A percentile compares a stretch with the other conserved stretches of the same genome.
Conservation (phyloP, 768 basidiomycete genomes). For the Phlebiopsis flavidoalba region DNA sequence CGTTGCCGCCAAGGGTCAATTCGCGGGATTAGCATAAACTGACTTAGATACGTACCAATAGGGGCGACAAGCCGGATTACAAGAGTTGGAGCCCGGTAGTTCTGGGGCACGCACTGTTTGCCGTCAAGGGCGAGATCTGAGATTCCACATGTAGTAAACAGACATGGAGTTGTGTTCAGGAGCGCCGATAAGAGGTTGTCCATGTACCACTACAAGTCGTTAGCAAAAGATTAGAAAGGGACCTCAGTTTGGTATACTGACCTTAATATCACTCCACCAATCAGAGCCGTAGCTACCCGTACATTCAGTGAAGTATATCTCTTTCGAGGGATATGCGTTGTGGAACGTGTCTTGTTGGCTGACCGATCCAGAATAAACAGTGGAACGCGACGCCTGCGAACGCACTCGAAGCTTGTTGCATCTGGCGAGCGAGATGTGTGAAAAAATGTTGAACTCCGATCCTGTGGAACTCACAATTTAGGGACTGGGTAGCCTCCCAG, state of each 20-base stretch:
- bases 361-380: constrained; percentile 59
- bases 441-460: neutral
- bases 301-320: constrained; percentile 58
- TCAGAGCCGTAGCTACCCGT: constrained; percentile 59
- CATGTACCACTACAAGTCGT: constrained; percentile 55
- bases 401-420: constrained; percentile 49
- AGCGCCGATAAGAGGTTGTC: constrained; percentile 55
- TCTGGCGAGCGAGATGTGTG: constrained; percentile 24
- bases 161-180: constrained; percentile 36
- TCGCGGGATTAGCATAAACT: neutral
- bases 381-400: constrained; percentile 70
- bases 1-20: constrained; percentile 10
- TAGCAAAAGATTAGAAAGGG: too few relatives aligned
- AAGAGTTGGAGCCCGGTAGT: constrained; percentile 60
- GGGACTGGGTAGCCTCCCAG: constrained; percentile 57
- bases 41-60: constrained; percentile 23
- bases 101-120: constrained; percentile 58
- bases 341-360: constrained; percentile 53
- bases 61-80: constrained; percentile 61
- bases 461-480: constrained; percentile 33
- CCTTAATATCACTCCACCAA: constrained; percentile 82
- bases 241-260: constrained; percentile 17
- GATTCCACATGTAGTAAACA: constrained; percentile 57
- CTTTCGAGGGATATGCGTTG: constrained; percentile 50
- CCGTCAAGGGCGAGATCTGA: constrained; percentile 68